These are phyloP conservation scores for Albugo candida DNA, from an alignment of 352 stramenopile species.

Conservation along the genomic window DNA sequence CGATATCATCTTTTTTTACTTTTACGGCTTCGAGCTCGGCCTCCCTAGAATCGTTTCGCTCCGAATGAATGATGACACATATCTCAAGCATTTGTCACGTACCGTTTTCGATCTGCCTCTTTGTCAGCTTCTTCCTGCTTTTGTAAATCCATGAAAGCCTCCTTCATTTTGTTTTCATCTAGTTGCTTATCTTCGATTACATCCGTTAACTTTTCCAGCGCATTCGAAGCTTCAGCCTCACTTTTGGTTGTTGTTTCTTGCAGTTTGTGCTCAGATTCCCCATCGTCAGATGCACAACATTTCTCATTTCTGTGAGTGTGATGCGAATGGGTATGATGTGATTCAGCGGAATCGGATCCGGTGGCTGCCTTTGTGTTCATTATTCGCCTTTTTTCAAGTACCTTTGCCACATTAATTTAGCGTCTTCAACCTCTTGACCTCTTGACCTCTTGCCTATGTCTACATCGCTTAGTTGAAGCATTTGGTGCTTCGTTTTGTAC, in stretches of 20 bases:
- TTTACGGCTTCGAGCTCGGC: slow-evolving; percentile 67
- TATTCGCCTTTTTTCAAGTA: too few relatives aligned
- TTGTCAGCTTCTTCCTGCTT: slow-evolving; percentile 75
- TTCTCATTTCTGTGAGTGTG: too few relatives aligned
- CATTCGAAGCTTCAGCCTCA: slow-evolving; percentile 61
- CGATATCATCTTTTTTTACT: slow-evolving; percentile 61
- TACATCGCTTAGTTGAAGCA: too few relatives aligned
- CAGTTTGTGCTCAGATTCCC: slow-evolving; percentile 23
- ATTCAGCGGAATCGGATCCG: too few relatives aligned
- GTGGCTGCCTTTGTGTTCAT: too few relatives aligned
- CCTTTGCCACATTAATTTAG: too few relatives aligned
- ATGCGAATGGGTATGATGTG: too few relatives aligned
- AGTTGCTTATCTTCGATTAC: slow-evolving; percentile 74
- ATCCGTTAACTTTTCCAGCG: slow-evolving; percentile 73
- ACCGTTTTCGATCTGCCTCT: slow-evolving; percentile 48
- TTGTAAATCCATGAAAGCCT: slow-evolving; percentile 45
- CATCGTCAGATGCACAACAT: slow-evolving; percentile 12
- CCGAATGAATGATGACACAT: neutral
- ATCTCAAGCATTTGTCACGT: neutral
- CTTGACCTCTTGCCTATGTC: too few relatives aligned
- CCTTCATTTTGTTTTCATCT: slow-evolving; percentile 79
- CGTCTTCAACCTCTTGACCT: too few relatives aligned
- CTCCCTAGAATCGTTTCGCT: slow-evolving; percentile 15
- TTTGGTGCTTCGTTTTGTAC: too few relatives aligned
- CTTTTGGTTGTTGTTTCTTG: slow-evolving; percentile 38